Percentiles rank a stretch among this genome's conserved stretches.
Conservation (phyloP, 2,329 filamentous ascomycete genomes). For the Stagonosporopsis cucurbitacearum region DNA sequence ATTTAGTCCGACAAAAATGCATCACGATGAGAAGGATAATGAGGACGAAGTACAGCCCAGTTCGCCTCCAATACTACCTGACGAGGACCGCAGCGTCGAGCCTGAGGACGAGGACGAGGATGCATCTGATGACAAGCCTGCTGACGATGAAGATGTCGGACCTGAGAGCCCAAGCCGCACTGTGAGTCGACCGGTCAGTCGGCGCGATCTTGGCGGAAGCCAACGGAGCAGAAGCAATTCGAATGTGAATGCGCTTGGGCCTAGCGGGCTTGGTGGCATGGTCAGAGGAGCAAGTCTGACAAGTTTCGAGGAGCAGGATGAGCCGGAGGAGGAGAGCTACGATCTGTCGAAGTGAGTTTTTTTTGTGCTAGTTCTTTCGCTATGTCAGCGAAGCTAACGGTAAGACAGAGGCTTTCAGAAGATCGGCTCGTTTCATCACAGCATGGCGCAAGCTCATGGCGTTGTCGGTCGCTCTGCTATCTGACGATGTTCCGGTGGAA, state of each 20-base stretch:
- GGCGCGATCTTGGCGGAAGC: slow-evolving; percentile 34
- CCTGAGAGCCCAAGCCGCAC: slow-evolving; percentile 46
- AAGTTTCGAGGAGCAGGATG: slow-evolving; percentile 50
- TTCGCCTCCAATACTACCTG: slow-evolving; percentile 41
- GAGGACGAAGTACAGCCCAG: slow-evolving; percentile 45
- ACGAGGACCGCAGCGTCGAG: slow-evolving; percentile 33
- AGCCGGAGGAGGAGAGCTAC: slow-evolving; percentile 55
- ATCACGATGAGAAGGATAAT: slow-evolving; percentile 41
- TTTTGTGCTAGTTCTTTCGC: no score
- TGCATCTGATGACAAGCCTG: slow-evolving; percentile 36
- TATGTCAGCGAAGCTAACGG: slow-evolving; percentile 23
- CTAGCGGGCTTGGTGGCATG: slow-evolving; percentile 39
- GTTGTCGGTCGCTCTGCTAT: slow-evolving; percentile 28
- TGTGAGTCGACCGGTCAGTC: slow-evolving; percentile 45
- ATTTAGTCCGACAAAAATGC: slow-evolving; percentile 46
- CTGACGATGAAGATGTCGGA: slow-evolving; percentile 44
- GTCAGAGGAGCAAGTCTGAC: slow-evolving; percentile 45
- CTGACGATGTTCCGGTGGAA: background rate
- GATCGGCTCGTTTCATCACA: slow-evolving; percentile 55
- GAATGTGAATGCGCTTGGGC: slow-evolving; percentile 33
- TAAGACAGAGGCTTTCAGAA: slow-evolving; percentile 55
- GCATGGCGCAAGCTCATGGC: slow-evolving; percentile 41
- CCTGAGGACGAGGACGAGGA: slow-evolving; percentile 44
- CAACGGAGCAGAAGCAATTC: slow-evolving; percentile 42
- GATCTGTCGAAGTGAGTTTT: slow-evolving; percentile 57